Evolutionary conservation across 2,329 filamentous ascomycete genomes (phyloP), one percentile per base, ranked within the genome.

Genomic region (Aspergillus ustus): DNA sequence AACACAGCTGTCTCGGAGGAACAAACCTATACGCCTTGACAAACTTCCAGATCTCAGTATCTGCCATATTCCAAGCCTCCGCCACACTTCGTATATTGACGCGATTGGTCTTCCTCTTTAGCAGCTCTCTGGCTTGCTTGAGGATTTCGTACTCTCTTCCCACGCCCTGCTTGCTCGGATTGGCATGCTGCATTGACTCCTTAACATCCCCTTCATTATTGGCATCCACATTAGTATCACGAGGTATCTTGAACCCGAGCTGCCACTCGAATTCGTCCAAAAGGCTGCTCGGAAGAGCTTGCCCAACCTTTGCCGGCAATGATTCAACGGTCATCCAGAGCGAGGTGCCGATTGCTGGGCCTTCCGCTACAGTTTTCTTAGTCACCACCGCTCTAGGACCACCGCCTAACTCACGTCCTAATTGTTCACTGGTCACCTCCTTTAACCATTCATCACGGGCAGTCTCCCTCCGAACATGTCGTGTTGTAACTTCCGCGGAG

Each of bases 311-410:
- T 1, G 80, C 75, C 6, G 81, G 77, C 1, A 83, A 78, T 15
- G 82, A 81, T 70, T 91, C 88, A n/a, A 91, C 91, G 0, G 89
- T 90, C 20, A 97, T 81, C 93, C 93, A 97, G 20, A 97, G 81
- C 0, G 89, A 88, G 67, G 87, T 87, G 0, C 87, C 82, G 0
- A 84, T 79, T 17, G 85, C 85, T 61, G 84, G 83, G 15, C 89
- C 85, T 17, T 88, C 86, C 3, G 91, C 94, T 5, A 97, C 88
- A 3, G 88, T 86, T 67, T 93, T 89, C 76, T 98, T 97, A 75
- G 97, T 88, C 31, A 83, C 84, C 20, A 93, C 82, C 1, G 94
- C 83, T 19, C 93, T 87, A 15, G 85, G 82, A 7, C 84, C 85
- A 7, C 87, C 87, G 22, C 85, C 85, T 11, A 91, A 81, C 7